Conservation (phyloP, 2,329 filamentous ascomycete species). For the Davidsoniella virescens region DNA sequence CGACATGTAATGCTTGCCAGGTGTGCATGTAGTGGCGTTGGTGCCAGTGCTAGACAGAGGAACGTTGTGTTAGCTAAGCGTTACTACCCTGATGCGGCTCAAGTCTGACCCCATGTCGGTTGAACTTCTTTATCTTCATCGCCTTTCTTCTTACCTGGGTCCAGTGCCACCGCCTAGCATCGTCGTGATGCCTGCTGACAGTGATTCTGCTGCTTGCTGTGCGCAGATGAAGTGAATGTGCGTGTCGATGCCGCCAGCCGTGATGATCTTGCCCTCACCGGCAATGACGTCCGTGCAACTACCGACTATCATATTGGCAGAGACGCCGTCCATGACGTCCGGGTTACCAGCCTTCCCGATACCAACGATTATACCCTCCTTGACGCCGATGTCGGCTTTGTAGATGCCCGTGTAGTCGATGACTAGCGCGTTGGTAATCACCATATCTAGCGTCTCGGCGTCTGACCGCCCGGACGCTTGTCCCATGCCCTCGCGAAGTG, state of each 20-base stretch:
- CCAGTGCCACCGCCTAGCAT: slow-evolving; percentile 84
- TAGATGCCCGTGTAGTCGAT: slow-evolving; percentile 87
- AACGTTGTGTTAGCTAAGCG: slow-evolving; percentile 14
- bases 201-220: slow-evolving; percentile 70
- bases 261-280: slow-evolving; percentile 78
- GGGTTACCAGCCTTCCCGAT: slow-evolving; percentile 94
- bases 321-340: slow-evolving; percentile 87
- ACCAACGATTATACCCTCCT: slow-evolving; percentile 67
- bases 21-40: slow-evolving; percentile 86
- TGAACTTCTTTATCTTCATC: slow-evolving; percentile 12
- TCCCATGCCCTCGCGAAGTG: slow-evolving; percentile 86
- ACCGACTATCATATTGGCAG: slow-evolving; percentile 63
- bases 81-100: no score
- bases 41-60: slow-evolving; percentile 52
- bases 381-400: slow-evolving; percentile 93
- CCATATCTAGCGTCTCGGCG: slow-evolving; percentile 60
- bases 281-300: slow-evolving; percentile 85
- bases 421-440: slow-evolving; percentile 78
- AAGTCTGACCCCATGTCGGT: no score
- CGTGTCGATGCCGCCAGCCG: slow-evolving; percentile 74
- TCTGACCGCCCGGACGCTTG: slow-evolving; percentile 67
- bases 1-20: slow-evolving; percentile 64
- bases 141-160: slow-evolving; percentile 41
- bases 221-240: slow-evolving; percentile 94
- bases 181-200: slow-evolving; percentile 77